Percentiles rank a stretch among this genome's conserved stretches.
Conservation (phyloP, 352 stramenopile genomes). For the Phytophthora europaea region DNA sequence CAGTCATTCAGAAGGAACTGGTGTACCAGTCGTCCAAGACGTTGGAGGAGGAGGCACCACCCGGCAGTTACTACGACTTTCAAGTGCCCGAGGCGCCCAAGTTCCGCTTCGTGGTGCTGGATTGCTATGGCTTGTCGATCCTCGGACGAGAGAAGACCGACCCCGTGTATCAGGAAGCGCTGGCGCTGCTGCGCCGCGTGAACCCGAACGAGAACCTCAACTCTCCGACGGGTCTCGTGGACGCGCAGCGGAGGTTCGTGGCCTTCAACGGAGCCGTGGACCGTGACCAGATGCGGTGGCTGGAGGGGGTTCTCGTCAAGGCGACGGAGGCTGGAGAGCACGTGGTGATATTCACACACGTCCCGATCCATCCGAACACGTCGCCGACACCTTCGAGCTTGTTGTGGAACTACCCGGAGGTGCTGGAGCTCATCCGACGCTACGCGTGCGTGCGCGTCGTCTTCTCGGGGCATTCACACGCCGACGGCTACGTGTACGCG, state of each 20-base stretch:
- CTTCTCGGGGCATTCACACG: conserved; percentile 80
- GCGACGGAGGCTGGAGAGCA: conserved; percentile 47
- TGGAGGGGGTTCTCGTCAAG: conserved; percentile 45
- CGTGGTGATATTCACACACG: conserved; percentile 82
- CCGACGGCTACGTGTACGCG: conserved; percentile 59
- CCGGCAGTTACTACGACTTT: conserved; percentile 78
- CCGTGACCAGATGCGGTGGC: conserved; percentile 65
- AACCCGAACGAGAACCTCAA: conserved; percentile 87
- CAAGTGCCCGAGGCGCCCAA: conserved; percentile 41
- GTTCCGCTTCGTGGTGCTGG: conserved; percentile 76
- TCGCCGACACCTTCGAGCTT: conserved; percentile 48
- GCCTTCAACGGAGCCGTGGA: conserved; percentile 85
- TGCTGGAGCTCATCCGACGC: conserved; percentile 58
- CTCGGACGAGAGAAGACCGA: conserved; percentile 61
- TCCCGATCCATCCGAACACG: conserved; percentile 67
- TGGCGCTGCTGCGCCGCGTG: conserved; percentile 42
- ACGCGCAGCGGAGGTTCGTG: conserved; percentile 65
- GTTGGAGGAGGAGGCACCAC: conserved; percentile 12
- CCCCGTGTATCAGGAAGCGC: conserved; percentile 54
- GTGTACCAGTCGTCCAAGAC: conserved; percentile 37
- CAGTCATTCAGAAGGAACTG: conserved; percentile 56
- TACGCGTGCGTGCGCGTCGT: conserved; percentile 65
- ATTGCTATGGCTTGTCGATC: conserved; percentile 76
- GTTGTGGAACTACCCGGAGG: conserved; percentile 85
- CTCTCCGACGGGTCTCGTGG: conserved; percentile 63